Evolutionary conservation across 352 stramenopile species (phyloP), one percentile per base, ranked within the genome.

Genomic region (Pythium myriotylum): DNA sequence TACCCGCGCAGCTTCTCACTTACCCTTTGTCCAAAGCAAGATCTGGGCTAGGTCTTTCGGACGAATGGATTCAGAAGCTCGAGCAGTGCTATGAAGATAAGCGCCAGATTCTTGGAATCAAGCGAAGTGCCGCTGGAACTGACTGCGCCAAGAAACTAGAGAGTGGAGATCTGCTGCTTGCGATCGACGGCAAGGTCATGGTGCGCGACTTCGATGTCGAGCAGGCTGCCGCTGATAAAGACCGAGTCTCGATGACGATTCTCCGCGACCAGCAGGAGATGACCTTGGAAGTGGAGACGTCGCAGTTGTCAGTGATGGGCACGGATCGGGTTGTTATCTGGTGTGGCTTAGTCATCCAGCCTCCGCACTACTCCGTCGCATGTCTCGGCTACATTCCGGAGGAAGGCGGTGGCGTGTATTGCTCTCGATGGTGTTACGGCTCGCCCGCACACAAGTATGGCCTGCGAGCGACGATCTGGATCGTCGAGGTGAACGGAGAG

Each of bases 271-370:
- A 91, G 35, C 60, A 89, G 24, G 87, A 94, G 62, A 61, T 89
- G 35, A 70, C 70, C 33, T 43, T 97, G 2, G 59, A 58, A 5
- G 80, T 96, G 0, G 58, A 76, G 49, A 91, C 82, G 6, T 79
- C 70, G 23, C 65, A 82, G 48, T 62, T 96, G 9, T 85, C 85
- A 5, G 82, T 76, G 1, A 90, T 91, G 68, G 89, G 89, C 20
- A 97, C 92, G 23, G 77, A 94, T 52, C 85, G 92, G 14, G 81
- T 98, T 3, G 76, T 98, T 46, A 74, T 97, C 32, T 98, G 91
- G 89, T 92, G 81, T 40, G 92, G 92, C 0, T 67, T 97, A 2
- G 86, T 97, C n/a, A 79, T 98, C n/a, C 92, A 98, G 59, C 79
- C 72, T 9, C 85, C 91, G 8, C 92, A 97, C 56, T 94, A 92